Conservation (phyloP, 805 yeast genomes). For the Cyberlindnera petersonii region DNA sequence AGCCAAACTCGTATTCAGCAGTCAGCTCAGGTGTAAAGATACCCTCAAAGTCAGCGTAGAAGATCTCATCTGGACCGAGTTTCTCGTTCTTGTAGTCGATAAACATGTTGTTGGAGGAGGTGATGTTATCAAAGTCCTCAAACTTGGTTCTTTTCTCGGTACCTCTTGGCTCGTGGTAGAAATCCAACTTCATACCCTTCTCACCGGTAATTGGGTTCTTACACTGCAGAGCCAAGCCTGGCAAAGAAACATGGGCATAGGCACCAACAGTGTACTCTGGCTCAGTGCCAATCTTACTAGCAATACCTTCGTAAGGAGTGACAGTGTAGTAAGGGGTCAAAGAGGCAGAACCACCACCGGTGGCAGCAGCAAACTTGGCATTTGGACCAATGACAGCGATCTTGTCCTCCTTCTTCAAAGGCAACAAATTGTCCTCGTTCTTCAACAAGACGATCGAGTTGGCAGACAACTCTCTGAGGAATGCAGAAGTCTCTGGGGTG, state of each 20-base stretch:
- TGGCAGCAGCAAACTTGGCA: constrained; percentile 43
- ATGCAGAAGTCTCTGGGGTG: constrained; percentile 41
- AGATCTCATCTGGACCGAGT: constrained; percentile 26
- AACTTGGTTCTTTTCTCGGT: constrained; percentile 25
- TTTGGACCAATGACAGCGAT: constrained; percentile 59
- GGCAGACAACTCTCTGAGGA: constrained; percentile 40
- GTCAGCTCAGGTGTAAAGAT: constrained; percentile 41
- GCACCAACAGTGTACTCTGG: constrained; percentile 34
- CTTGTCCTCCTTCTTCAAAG: constrained; percentile 39
- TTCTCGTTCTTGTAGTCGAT: constrained; percentile 29
- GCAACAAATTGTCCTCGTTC: constrained; percentile 45
- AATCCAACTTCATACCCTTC: constrained; percentile 25
- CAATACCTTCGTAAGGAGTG: constrained; percentile 47
- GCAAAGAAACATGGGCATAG: constrained; percentile 32
- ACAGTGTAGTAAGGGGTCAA: constrained; percentile 44
- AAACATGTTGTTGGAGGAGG: constrained; percentile 21
- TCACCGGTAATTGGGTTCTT: constrained; percentile 23
- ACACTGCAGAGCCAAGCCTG: constrained; percentile 28
- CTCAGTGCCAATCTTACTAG: constrained; percentile 24
- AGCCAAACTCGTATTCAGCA: constrained; percentile 48
- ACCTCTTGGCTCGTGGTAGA: constrained; percentile 26
- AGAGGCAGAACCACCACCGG: constrained; percentile 64
- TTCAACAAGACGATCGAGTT: constrained; percentile 55
- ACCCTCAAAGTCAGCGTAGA: constrained; percentile 45
- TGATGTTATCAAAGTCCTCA: constrained; percentile 25